Base-by-base conservation (phyloP, 2,329 filamentous ascomycete species). In the Hymenoscyphus fraxineus region DNA sequence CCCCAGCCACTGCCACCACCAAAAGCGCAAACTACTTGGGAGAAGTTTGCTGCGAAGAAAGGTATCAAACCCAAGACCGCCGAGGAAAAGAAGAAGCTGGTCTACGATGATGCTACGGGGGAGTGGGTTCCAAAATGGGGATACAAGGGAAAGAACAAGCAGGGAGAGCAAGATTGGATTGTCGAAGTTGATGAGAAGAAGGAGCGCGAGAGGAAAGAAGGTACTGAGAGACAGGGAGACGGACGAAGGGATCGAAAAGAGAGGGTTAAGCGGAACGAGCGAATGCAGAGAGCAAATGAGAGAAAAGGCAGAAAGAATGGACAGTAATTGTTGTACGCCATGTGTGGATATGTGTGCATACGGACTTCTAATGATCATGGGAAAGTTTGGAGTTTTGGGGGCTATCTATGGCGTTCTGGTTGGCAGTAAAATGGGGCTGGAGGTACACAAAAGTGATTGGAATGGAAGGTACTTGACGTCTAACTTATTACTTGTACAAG, bases 111-210 rank as follows among this genome's bases (percentile, higher is more conserved):
- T 78, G 87, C 83, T 65, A 90, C 82, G 39, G 90, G 91, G 69
- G 91, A 95, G 76, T 98, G 93, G 92, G 90, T 92, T 75, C 89
- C 91, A 68, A 93, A 93, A 78, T 99, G 94, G 92, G 95, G 95
- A 0, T 97, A 95, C 81, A 90, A 94, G 80, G 93, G 90, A 66
- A 88, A 91, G 77, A 95, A 95, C 78, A 94, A 95, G 82, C 87
- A 88, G 67, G 89, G 86, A 22, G 89, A 96, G 78, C 83, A 87
- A 69, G 88, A 96, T 74, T 96, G 93, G 91, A 81, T 97, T 71
- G 92, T 97, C 65, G 95, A 98, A 85, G 88, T 99, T 62, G 90
- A 97, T 75, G 86, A 89, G 77, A 86, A 89, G 76, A 87, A 86
- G 75, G 88, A 91, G 79, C 83, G 80, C 47, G 80, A 82, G 74